phyloP scores from a whole-genome alignment of 2,329 filamentous ascomycete genomes.

The Colletotrichum costaricense region DNA sequence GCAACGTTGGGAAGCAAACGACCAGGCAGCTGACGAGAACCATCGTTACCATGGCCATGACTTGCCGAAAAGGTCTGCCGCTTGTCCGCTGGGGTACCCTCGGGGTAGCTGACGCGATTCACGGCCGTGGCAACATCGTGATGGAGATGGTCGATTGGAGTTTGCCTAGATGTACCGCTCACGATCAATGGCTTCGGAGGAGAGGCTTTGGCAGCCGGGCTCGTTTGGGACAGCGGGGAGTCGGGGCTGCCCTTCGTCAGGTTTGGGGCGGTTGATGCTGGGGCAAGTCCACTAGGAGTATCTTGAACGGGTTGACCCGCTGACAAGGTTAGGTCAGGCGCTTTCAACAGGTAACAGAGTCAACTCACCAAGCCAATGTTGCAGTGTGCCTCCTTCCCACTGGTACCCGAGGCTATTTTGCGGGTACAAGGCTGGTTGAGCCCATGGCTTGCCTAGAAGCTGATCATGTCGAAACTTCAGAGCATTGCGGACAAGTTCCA shows the following conservation, averaged over 20 bases:
- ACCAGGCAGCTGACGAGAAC: neutral
- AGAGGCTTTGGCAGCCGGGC: neutral
- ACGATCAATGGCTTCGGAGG: neutral
- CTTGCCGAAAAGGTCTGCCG: neutral
- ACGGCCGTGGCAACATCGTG: neutral
- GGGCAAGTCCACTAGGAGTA: conserved; percentile 16
- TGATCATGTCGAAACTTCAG: conserved; percentile 45
- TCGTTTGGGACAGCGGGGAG: neutral
- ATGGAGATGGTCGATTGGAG: neutral
- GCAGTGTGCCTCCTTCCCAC: conserved; percentile 40
- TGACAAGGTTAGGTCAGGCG: neutral
- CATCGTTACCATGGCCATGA: neutral
- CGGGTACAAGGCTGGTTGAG: neutral
- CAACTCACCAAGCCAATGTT: conserved; percentile 52
- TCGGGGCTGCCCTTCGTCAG: neutral
- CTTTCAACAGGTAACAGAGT: neutral
- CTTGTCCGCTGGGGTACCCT: neutral
- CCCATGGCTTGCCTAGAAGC: conserved; percentile 19
- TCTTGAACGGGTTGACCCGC: conserved; percentile 9
- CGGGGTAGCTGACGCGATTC: neutral
- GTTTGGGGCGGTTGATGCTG: neutral
- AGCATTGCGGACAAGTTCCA: conserved; percentile 46
- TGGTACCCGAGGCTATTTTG: conserved; percentile 42
- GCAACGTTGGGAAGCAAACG: neutral
- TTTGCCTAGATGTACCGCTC: conserved; percentile 1